A percentile compares a stretch with the other conserved stretches of the same genome.
Evolutionary conservation across 2,329 filamentous ascomycete species (phyloP).

Genomic region (Iodosphaeria phyllophila): DNA sequence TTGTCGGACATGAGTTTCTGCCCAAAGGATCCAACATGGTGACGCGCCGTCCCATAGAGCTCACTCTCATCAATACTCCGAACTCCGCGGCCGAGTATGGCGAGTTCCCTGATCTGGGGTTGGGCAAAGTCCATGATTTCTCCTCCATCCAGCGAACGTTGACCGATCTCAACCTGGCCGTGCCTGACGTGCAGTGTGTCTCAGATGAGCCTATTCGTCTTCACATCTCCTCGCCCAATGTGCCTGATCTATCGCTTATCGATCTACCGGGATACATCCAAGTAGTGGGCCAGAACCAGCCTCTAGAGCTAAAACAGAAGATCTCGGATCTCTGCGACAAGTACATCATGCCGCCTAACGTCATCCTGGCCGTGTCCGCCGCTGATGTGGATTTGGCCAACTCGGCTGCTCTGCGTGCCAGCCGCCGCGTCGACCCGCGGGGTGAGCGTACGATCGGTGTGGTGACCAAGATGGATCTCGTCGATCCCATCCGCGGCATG

Average conservation of each 20-base stretch:
- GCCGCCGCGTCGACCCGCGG: constrained; percentile 76
- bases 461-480: constrained; percentile 98
- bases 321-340: constrained; percentile 95
- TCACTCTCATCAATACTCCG: constrained; percentile 90
- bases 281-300: constrained; percentile 80
- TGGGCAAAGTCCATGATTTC: constrained; percentile 86
- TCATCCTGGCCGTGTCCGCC: constrained; percentile 92
- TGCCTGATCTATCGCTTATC: constrained; percentile 88
- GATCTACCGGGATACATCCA: constrained; percentile 97
- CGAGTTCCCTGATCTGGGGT: constrained; percentile 81
- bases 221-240: constrained; percentile 85
- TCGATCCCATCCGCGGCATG: constrained; percentile 63
- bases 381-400: constrained; percentile 96
- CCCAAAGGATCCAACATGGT: constrained; percentile 99
- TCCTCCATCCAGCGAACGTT: constrained; percentile 79
- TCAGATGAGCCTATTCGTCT: constrained; percentile 94
- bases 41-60: constrained; percentile 82
- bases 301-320: constrained; percentile 80
- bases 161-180: constrained; percentile 85
- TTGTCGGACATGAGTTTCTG: constrained; percentile 93
- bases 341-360: constrained; percentile 90
- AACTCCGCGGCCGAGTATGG: constrained; percentile 77
- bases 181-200: constrained; percentile 79
- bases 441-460: constrained; percentile 95
- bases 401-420: constrained; percentile 79